Evolutionary conservation across 2,329 filamentous ascomycete species (phyloP).

Genomic region (Aaosphaeria pasadenensis): DNA sequence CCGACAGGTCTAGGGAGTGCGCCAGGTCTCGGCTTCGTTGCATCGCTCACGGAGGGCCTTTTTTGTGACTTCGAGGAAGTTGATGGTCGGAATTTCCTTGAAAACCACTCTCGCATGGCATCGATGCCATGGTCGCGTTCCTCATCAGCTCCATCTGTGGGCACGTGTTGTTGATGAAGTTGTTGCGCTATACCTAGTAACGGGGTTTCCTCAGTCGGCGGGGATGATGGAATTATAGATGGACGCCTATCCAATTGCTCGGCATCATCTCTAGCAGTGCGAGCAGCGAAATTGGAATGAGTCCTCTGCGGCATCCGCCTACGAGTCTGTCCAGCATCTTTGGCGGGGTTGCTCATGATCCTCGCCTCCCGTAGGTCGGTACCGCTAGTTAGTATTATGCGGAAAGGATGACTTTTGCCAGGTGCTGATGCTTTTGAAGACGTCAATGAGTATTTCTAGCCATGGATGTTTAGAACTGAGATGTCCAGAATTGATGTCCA

Average conservation of each 20-base stretch:
- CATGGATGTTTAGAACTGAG: too few relatives aligned
- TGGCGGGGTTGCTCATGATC: slow-evolving; percentile 25
- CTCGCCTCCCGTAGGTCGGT: not conserved
- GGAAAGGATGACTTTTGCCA: too few relatives aligned
- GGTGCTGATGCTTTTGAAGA: too few relatives aligned
- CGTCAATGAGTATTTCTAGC: too few relatives aligned
- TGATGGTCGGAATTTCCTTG: slow-evolving; percentile 12
- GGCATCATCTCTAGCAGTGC: slow-evolving; percentile 44
- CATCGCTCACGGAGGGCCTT: slow-evolving; percentile 18
- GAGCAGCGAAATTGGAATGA: slow-evolving; percentile 44
- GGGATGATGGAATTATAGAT: slow-evolving; percentile 26
- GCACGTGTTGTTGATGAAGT: not conserved
- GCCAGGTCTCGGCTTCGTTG: slow-evolving; percentile 31
- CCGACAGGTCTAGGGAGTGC: slow-evolving; percentile 40
- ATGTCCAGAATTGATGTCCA: too few relatives aligned
- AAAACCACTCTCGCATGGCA: slow-evolving; percentile 22
- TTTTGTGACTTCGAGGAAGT: slow-evolving; percentile 11
- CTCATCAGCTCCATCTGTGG: slow-evolving; percentile 4
- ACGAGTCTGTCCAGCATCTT: slow-evolving; percentile 11
- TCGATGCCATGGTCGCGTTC: slow-evolving; percentile 18
- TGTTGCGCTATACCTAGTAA: slow-evolving; percentile 13
- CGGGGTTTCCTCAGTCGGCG: slow-evolving; percentile 31
- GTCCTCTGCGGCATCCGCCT: slow-evolving; percentile 29
- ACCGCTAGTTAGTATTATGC: too few relatives aligned
- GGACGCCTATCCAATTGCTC: slow-evolving; percentile 43